These are phyloP conservation scores for Fennellomyces sp. DNA, from an alignment of 371 early-diverging fungal genomes.

Conservation along the genomic window DNA sequence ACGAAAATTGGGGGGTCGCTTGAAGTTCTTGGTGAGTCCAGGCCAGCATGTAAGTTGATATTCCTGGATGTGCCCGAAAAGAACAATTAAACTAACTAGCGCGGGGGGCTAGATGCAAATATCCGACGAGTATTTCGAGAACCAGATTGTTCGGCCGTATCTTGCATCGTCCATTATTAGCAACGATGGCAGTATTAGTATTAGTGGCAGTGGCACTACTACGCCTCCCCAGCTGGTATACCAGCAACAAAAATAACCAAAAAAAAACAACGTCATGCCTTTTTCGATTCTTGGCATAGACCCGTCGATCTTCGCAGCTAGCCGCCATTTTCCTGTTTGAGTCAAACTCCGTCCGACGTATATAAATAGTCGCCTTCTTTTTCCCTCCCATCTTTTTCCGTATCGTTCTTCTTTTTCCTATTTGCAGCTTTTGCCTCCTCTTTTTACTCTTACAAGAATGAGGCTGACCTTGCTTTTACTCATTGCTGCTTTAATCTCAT, in stretches of 20 bases:
- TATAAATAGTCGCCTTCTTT: slow-evolving; percentile 1
- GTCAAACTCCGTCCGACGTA: background rate
- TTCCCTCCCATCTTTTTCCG: background rate
- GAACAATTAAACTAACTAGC: background rate
- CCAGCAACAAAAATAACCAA: background rate
- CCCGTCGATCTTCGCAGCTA: slow-evolving; percentile 6
- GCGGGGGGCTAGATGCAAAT: slow-evolving; percentile 55
- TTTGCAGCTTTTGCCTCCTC: background rate
- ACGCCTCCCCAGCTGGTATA: slow-evolving; percentile 3
- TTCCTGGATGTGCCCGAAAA: slow-evolving; percentile 1
- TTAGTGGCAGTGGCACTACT: background rate
- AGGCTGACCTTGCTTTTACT: background rate
- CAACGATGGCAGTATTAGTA: background rate
- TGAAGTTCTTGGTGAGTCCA: slow-evolving; percentile 65
- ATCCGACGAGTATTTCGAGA: slow-evolving; percentile 51
- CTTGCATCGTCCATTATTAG: slow-evolving; percentile 22
- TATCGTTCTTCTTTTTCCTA: slow-evolving; percentile 5
- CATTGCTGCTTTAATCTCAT: background rate
- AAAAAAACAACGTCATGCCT: slow-evolving; percentile 8
- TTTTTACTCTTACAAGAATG: background rate
- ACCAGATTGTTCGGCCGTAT: slow-evolving; percentile 53
- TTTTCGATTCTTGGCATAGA: background rate
- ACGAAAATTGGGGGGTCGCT: slow-evolving; percentile 46
- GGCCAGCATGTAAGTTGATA: slow-evolving; percentile 73
- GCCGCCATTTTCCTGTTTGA: background rate